Evolutionary conservation across 257 asterid genomes (phyloP), one percentile per base, ranked within the genome.

Genomic region (Linderniella brevidens): DNA sequence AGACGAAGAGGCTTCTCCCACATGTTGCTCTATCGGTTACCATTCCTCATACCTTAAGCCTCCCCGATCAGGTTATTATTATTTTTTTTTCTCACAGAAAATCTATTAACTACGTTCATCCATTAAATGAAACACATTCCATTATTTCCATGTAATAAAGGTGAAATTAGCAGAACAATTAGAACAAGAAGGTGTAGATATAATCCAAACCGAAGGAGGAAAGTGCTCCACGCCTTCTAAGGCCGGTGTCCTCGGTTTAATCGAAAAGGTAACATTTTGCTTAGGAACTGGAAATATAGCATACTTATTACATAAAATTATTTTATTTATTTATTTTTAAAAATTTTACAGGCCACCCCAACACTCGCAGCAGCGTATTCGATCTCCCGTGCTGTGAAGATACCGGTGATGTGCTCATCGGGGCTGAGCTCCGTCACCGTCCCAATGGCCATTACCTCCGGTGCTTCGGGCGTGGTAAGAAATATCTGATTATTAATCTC

Each of bases 181-280:
- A 68, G 94, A 82, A 65, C 73, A 46, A 49, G 86, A 74, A 68
- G 96, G 96, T 37, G 96, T 46, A 17, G 96, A 86, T 62, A 58
- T 86, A 47, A 82, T 86, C 68, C 96, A 86, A 63, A 86, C 92
- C 14, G 94, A 86, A 68, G 94, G 96, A 55, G 94, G 94, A 55
- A 86, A 82, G 57, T 70, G 71, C 54, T 72, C 92, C 9, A 67
- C 19, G 50, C 96, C 96, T 50, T 78, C 93, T 14, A 75, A 63
- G 52, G 67, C 94, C 25, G 96, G 94, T 50, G 48, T 86, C 44
- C 84, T 82, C 58, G 96, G 96, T 47, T 67, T 86, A 46, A 79
- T 86, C 11, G 94, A 86, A 68, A 82, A 86, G 94, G 96, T 81
- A 59, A 1, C 19, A 4, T 29, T 8, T 49, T 13, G 42, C 3